Conservation (phyloP, 768 basidiomycete species). For the Amanita inopinata region DNA sequence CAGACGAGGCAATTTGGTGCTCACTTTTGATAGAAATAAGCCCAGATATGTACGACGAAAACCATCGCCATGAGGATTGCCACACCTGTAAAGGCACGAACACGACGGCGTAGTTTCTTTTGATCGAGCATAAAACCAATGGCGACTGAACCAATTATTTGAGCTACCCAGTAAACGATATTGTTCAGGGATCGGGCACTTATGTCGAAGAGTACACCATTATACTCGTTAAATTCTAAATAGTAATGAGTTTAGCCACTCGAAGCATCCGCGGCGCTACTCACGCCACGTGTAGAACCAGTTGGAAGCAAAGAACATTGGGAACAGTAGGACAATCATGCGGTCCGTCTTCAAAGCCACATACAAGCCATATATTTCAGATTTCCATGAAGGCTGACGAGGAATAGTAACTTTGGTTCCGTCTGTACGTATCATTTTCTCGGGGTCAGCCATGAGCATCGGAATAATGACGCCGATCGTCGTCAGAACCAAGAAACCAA, state of each 20-base stretch:
- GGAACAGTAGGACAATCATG: constrained; percentile 65
- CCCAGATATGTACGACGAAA: constrained; percentile 67
- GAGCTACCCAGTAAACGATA: constrained; percentile 70
- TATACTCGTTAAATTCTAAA: constrained; percentile 72
- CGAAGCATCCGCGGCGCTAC: constrained; percentile 15
- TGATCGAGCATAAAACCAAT: constrained; percentile 66
- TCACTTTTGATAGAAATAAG: constrained; percentile 66
- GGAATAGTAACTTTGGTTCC: constrained; percentile 56
- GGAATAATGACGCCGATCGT: constrained; percentile 60
- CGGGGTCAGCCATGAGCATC: constrained; percentile 60
- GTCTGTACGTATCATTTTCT: constrained; percentile 64
- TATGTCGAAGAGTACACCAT: constrained; percentile 73
- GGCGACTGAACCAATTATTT: constrained; percentile 64
- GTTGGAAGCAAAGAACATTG: constrained; percentile 79
- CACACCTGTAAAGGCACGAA: constrained; percentile 69
- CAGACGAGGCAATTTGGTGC: not conserved
- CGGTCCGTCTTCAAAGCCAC: constrained; percentile 62
- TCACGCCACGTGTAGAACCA: constrained; percentile 84
- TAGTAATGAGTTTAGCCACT: constrained; percentile 2
- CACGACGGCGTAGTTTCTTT: constrained; percentile 43
- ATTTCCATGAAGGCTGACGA: constrained; percentile 69
- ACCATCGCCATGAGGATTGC: constrained; percentile 48
- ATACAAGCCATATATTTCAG: constrained; percentile 63
- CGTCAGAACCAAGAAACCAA: constrained; percentile 67
- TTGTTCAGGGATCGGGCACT: constrained; percentile 70